Percentiles rank a stretch among this genome's conserved stretches.
phyloP scores from a whole-genome alignment of 306 rosid genomes.

The Malus orientalis region DNA sequence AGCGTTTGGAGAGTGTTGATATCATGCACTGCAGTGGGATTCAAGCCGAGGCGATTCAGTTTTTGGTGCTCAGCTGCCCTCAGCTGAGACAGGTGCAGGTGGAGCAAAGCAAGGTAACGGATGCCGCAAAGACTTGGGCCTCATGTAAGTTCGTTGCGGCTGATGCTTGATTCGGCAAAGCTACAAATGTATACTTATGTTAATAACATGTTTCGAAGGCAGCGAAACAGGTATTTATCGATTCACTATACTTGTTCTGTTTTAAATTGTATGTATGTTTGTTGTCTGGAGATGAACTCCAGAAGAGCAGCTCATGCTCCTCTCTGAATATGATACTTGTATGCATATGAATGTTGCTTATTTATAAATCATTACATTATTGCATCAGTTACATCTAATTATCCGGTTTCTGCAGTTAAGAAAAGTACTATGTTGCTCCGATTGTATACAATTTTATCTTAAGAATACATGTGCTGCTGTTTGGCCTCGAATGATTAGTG shows the following conservation, averaged over 20 bases:
- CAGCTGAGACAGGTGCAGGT: constrained; percentile 51
- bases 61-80: constrained; percentile 36
- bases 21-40: constrained; percentile 55
- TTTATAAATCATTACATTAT: background rate
- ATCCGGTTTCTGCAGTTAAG: background rate
- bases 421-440: background rate
- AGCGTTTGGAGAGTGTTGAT: constrained; percentile 51
- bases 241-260: background rate
- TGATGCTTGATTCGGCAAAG: constrained; percentile 21
- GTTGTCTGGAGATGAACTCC: constrained; percentile 13
- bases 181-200: background rate
- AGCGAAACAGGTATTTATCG: constrained; percentile 23
- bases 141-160: constrained; percentile 45
- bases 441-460: background rate
- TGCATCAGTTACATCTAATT: background rate
- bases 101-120: constrained; percentile 62
- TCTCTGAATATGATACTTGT: constrained; percentile 3
- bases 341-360: background rate
- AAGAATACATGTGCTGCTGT: background rate
- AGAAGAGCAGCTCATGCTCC: background rate
- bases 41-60: constrained; percentile 39
- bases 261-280: background rate
- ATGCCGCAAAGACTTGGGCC: constrained; percentile 41
- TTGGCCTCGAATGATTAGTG: background rate
- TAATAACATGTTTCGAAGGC: constrained; percentile 3